Percentiles rank a stretch among this genome's conserved stretches.
Evolutionary conservation across 805 yeast genomes (phyloP).

Genomic region (Zygoascus bituminiphila): DNA sequence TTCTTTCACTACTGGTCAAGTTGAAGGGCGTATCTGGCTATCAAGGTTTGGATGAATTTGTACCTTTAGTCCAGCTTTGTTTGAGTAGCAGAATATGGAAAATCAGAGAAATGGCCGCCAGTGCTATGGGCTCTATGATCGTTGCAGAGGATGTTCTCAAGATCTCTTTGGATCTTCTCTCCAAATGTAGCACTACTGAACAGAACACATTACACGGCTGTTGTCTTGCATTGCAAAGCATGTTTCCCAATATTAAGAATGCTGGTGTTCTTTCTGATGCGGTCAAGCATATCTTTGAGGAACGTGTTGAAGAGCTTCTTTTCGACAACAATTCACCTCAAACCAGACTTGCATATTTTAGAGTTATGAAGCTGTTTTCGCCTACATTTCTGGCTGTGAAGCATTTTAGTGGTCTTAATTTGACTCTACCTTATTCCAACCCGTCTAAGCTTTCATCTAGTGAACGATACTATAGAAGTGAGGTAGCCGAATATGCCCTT

Average conservation of each 20-base stretch:
- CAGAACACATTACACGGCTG: constrained; percentile 55
- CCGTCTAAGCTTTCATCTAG: constrained; percentile 8
- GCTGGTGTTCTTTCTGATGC: constrained; percentile 1
- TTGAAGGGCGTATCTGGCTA: constrained; percentile 54
- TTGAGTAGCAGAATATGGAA: constrained; percentile 63
- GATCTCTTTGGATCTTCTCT: constrained; percentile 27
- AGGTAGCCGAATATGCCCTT: constrained; percentile 7
- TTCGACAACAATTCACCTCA: constrained; percentile 16
- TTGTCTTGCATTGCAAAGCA: constrained; percentile 40
- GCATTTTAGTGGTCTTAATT: neutral
- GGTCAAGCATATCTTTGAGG: constrained; percentile 3
- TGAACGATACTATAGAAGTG: constrained; percentile 7
- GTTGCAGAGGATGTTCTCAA: constrained; percentile 25
- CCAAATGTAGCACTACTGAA: constrained; percentile 16
- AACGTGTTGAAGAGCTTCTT: constrained; percentile 10
- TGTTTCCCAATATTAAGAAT: constrained; percentile 17
- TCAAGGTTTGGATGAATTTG: constrained; percentile 45
- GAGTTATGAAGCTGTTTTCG: constrained; percentile 7
- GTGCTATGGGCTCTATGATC: constrained; percentile 49
- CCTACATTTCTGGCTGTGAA: constrained; percentile 4
- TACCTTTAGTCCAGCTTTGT: constrained; percentile 39
- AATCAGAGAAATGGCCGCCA: constrained; percentile 79
- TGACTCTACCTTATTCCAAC: constrained; percentile 5
- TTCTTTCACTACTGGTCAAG: constrained; percentile 61
- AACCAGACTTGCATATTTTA: constrained; percentile 17